phyloP scores from a whole-genome alignment of 2,329 filamentous ascomycete genomes.

The Metarhizium humberi region DNA sequence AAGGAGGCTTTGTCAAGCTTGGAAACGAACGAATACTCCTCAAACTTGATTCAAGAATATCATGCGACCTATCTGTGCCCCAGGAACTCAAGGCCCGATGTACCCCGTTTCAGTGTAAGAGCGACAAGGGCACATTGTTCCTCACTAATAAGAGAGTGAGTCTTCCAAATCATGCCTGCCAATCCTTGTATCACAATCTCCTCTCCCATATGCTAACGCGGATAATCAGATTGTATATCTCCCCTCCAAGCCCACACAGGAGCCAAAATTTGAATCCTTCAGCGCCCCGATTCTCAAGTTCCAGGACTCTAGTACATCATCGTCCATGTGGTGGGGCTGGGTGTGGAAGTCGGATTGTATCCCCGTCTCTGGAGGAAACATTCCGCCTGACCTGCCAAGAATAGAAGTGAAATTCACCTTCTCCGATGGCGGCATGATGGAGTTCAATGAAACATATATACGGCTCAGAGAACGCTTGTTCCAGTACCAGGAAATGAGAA shows the following conservation, averaged over 20 bases:
- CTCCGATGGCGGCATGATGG: slow-evolving; percentile 89
- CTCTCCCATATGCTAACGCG: not conserved
- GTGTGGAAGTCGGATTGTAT: slow-evolving; percentile 75
- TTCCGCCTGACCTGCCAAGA: slow-evolving; percentile 62
- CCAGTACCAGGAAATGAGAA: slow-evolving; percentile 68
- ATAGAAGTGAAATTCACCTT: slow-evolving; percentile 82
- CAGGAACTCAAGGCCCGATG: slow-evolving; percentile 51
- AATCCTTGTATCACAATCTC: not conserved
- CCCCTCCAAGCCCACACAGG: slow-evolving; percentile 56
- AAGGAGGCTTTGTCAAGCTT: slow-evolving; percentile 71
- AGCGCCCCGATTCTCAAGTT: slow-evolving; percentile 81
- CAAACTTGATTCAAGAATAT: slow-evolving; percentile 70
- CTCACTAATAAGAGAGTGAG: slow-evolving; percentile 79
- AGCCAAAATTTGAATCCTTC: slow-evolving; percentile 67
- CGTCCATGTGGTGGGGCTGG: slow-evolving; percentile 89
- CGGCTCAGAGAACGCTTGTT: slow-evolving; percentile 74
- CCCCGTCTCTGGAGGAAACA: slow-evolving; percentile 74
- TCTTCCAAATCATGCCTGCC: not conserved
- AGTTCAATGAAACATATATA: slow-evolving; percentile 78
- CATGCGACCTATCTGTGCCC: slow-evolving; percentile 63
- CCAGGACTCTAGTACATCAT: slow-evolving; percentile 69
- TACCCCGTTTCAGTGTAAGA: slow-evolving; percentile 59
- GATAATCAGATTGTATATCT: slow-evolving; percentile 75
- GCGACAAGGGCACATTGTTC: slow-evolving; percentile 65
- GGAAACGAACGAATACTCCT: slow-evolving; percentile 76